Percentiles rank a stretch among this genome's conserved stretches.
These are phyloP conservation scores for Phragmites australis DNA, from an alignment of 176 grass and related monocot genomes.

Conservation along the genomic window DNA sequence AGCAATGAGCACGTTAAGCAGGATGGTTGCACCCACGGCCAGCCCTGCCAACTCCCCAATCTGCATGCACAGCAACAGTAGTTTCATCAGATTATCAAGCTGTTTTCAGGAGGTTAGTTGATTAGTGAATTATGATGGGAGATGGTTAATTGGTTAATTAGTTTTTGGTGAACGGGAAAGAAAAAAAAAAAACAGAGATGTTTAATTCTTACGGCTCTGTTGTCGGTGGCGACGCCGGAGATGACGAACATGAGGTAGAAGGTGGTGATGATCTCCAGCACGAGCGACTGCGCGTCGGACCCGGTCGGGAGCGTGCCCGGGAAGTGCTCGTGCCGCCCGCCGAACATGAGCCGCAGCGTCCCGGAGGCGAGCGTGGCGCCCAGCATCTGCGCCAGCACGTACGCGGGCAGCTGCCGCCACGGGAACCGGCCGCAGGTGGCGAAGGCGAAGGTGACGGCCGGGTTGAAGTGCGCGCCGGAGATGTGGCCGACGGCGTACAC, in stretches of 20 bases:
- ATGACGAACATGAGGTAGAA: conserved; percentile 97
- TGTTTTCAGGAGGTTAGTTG: not conserved
- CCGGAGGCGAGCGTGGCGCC: conserved; percentile 61
- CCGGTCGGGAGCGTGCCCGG: conserved; percentile 59
- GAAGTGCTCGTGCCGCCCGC: conserved; percentile 61
- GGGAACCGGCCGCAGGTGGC: conserved; percentile 78
- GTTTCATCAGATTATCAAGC: not conserved
- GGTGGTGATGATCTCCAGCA: conserved; percentile 78
- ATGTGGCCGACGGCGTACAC: conserved; percentile 93
- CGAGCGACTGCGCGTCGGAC: conserved; percentile 70
- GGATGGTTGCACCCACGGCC: conserved; percentile 71
- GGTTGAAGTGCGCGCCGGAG: conserved; percentile 97
- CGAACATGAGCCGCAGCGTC: conserved; percentile 74
- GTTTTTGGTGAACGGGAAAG: too few species aligned
- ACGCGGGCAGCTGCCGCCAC: conserved; percentile 81
- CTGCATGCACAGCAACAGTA: conserved; percentile 32
- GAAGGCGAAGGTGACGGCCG: conserved; percentile 84
- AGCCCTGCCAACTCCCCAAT: conserved; percentile 74
- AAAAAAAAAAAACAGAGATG: too few species aligned
- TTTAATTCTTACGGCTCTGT: conserved; percentile 63
- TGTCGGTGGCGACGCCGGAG: conserved; percentile 83
- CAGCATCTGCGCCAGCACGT: conserved; percentile 60
- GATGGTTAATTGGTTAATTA: not conserved
- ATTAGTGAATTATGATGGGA: not conserved
- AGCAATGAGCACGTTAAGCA: conserved; percentile 73